Percentiles rank a stretch among this genome's conserved stretches.
Conservation (phyloP, 2,329 filamentous ascomycete species). For the Pezicula rhizophila region DNA sequence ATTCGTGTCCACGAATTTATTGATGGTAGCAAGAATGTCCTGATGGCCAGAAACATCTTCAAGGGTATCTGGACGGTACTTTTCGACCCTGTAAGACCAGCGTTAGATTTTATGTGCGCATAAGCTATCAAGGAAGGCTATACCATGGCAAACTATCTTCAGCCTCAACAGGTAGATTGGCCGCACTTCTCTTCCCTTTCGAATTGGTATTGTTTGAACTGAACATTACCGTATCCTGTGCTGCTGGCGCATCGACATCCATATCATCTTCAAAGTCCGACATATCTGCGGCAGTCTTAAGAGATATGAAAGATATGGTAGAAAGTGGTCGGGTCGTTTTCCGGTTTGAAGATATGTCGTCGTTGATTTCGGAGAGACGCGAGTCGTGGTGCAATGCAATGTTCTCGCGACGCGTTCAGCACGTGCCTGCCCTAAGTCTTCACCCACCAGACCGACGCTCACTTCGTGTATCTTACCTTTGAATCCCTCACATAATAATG, state of each 20-base stretch:
- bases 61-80: conserved; percentile 85
- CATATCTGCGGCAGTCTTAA: conserved; percentile 30
- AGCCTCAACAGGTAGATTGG: conserved; percentile 88
- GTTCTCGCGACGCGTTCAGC: too few species aligned
- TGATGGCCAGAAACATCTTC: conserved; percentile 94
- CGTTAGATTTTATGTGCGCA: conserved; percentile 14
- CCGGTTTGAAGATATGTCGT: too few species aligned
- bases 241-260: conserved; percentile 56
- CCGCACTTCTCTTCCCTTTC: conserved; percentile 88
- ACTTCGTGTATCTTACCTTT: too few species aligned
- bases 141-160: conserved; percentile 93
- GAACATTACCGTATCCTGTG: conserved; percentile 54
- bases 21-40: conserved; percentile 95
- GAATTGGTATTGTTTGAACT: conserved; percentile 64
- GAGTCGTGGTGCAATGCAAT: too few species aligned
- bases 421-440: too few species aligned
- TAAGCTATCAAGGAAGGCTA: conserved; percentile 12
- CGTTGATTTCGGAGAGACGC: too few species aligned
- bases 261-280: conserved; percentile 59
- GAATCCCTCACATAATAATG: too few species aligned
- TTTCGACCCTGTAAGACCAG: conserved; percentile 70
- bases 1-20: conserved; percentile 94
- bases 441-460: too few species aligned
- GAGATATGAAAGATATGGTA: too few species aligned
- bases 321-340: too few species aligned